Evolutionary conservation across 371 early-diverging fungal genomes (phyloP).

Genomic region (Mortierella sp.): DNA sequence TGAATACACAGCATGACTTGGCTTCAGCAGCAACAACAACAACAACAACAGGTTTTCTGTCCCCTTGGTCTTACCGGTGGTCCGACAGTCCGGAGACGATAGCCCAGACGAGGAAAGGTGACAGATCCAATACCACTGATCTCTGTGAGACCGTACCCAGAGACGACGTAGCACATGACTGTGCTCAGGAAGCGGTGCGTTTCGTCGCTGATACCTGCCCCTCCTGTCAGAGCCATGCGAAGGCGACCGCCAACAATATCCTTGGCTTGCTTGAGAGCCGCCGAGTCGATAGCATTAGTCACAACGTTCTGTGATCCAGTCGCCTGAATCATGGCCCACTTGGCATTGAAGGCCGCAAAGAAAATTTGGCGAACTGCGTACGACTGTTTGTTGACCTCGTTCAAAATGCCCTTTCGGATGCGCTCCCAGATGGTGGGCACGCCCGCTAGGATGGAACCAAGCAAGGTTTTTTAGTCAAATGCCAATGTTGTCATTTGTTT

Average conservation of each 20-base stretch:
- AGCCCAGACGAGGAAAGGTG: conserved; percentile 68
- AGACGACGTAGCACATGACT: conserved; percentile 64
- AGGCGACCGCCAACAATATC: conserved; percentile 91
- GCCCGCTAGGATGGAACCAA: conserved; percentile 60
- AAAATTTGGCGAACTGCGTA: conserved; percentile 69
- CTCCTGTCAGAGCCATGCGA: conserved; percentile 86
- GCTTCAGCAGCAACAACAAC: conserved; percentile 73
- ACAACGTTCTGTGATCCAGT: conserved; percentile 69
- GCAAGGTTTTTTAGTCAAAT: background rate
- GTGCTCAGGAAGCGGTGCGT: conserved; percentile 82
- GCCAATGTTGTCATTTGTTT: too few species aligned
- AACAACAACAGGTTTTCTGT: background rate
- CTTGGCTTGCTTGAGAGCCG: conserved; percentile 84
- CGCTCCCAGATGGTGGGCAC: conserved; percentile 93
- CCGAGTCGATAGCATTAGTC: conserved; percentile 75
- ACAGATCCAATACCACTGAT: conserved; percentile 61
- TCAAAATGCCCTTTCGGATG: conserved; percentile 82
- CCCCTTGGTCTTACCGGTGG: conserved; percentile 36
- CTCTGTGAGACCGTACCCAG: conserved; percentile 71
- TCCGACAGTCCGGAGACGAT: conserved; percentile 54
- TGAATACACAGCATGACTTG: conserved; percentile 68
- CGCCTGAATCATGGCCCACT: conserved; percentile 71
- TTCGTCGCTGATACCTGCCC: conserved; percentile 90
- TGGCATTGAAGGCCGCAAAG: conserved; percentile 72
- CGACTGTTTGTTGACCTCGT: conserved; percentile 71